A percentile compares a stretch with the other conserved stretches of the same genome.
phyloP scores from a whole-genome alignment of 1,284 basidiomycete species.

The Austroboletus sp. region DNA sequence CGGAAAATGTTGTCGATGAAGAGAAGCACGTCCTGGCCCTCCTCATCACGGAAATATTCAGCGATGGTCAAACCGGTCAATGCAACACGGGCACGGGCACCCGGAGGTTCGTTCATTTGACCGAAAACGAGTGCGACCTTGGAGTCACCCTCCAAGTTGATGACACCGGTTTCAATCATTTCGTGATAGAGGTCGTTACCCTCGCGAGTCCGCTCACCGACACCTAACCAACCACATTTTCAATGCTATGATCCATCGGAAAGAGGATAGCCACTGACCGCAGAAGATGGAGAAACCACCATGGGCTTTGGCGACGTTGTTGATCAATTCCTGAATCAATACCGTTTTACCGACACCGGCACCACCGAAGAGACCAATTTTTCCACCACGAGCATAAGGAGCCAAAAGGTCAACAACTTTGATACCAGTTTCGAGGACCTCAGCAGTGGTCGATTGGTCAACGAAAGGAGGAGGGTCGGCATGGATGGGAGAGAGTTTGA shows the following conservation, averaged over 20 bases:
- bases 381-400: slow-evolving; percentile 99
- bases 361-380: slow-evolving; percentile 99
- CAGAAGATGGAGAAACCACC: slow-evolving; percentile 99
- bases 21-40: slow-evolving; percentile 98
- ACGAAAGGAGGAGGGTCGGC: slow-evolving; percentile 94
- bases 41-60: slow-evolving; percentile 99
- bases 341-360: slow-evolving; percentile 99
- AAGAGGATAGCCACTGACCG: slow-evolving; percentile 51
- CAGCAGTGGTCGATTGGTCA: slow-evolving; percentile 96
- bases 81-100: slow-evolving; percentile 99
- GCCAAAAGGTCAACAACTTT: slow-evolving; percentile 99
- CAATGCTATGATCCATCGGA: neutral
- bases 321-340: slow-evolving; percentile 97
- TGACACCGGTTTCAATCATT: slow-evolving; percentile 99
- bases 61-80: slow-evolving; percentile 98
- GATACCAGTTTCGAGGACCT: slow-evolving; percentile 98
- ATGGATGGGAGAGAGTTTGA: slow-evolving; percentile 87
- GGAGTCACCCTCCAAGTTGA: slow-evolving; percentile 96
- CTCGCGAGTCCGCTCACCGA: slow-evolving; percentile 99
- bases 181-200: slow-evolving; percentile 99
- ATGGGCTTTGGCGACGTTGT: slow-evolving; percentile 99
- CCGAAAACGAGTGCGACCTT: slow-evolving; percentile 99
- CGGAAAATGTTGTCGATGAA: slow-evolving; percentile 99
- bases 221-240: slow-evolving; percentile 49
- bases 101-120: slow-evolving; percentile 99